Base-by-base conservation (phyloP, 169 alveolate genomes). In the Plasmodium gaboni region DNA sequence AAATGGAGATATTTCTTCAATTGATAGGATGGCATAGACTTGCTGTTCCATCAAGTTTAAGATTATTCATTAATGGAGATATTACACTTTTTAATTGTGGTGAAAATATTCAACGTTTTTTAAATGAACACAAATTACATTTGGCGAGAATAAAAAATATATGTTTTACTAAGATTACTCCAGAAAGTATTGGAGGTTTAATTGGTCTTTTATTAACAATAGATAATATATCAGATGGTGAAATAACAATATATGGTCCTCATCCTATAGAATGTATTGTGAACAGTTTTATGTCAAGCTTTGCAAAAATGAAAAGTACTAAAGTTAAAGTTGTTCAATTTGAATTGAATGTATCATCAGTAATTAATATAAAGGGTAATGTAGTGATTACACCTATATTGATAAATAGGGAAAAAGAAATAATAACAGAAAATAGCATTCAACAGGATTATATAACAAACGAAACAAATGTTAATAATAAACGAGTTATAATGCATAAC, bases 21-120 rank as follows among this genome's bases (percentile, higher is more conserved):
- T 63, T 71, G 44, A 73, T 93, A 24, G 98, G 98, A 17, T 93
- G 93, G 93, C 94, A 95, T 73, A 88, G 83, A 38, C 83, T 93
- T 51, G 89, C 96, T 12, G 94, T 95, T 46, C 96, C 98, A 7
- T 96, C 97, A 2, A 94, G 96, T 38, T 73, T 96, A 69, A 94
- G 95, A 38, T 68, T 96, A 53, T 87, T 94, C 61, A 90, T 89
- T 7, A 92, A 93, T 59, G 96, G 96, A 51, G 73, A 71, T 1
- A 90, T 88, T 60, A 87, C 94, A 15, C 94, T 96, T 44, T 74
- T 96, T 85, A 96, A 96, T 83, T 95, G 93, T 53, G 98, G 98
- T 8, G 98, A 96, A 67, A 95, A 95, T 87, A 74, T 80, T 22
- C 98, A 96, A 85, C 80, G 98, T 61, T 94, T 93, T 72, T 90